Conservation (phyloP, 495 filamentous ascomycete genomes). For the Penicilliopsis zonata region DNA sequence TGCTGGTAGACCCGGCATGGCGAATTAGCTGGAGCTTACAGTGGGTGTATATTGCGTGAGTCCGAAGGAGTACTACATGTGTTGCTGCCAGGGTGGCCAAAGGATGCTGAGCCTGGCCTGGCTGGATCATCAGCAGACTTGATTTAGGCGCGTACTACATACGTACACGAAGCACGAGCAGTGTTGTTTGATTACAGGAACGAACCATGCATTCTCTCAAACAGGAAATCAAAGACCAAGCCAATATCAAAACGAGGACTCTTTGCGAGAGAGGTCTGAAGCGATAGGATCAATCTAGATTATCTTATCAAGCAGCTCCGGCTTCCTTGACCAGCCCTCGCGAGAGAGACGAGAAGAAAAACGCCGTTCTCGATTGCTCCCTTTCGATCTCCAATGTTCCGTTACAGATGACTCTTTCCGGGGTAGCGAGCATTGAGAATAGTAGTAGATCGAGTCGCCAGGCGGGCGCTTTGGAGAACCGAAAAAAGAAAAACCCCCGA, state of each 20-base stretch:
- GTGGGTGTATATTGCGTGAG: too few species aligned
- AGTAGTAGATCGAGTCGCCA: conserved; percentile 12
- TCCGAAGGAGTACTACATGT: too few species aligned
- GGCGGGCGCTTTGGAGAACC: conserved; percentile 14
- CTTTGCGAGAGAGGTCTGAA: conserved; percentile 17
- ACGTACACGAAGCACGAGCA: too few species aligned
- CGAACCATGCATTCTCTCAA: conserved; percentile 33
- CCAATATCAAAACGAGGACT: conserved; percentile 8
- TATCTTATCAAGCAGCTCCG: conserved; percentile 21
- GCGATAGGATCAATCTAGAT: conserved; percentile 22
- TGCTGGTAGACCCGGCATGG: too few species aligned
- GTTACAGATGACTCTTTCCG: conserved; percentile 9
- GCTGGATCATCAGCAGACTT: too few species aligned
- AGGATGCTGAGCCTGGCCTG: too few species aligned
- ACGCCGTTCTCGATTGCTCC: conserved; percentile 11
- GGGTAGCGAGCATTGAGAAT: conserved; percentile 9
- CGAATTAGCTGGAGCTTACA: too few species aligned
- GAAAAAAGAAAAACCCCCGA: conserved; percentile 31
- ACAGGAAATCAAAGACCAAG: conserved; percentile 14
- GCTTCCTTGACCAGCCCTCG: conserved; percentile 12
- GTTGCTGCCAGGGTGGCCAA: too few species aligned
- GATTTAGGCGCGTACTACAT: too few species aligned
- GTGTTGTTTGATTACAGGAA: too few species aligned
- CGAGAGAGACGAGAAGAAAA: conserved; percentile 6
- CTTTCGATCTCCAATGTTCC: conserved; percentile 9